Conservation (phyloP, 371 early-diverging fungal genomes). For the Mortierella sp. region DNA sequence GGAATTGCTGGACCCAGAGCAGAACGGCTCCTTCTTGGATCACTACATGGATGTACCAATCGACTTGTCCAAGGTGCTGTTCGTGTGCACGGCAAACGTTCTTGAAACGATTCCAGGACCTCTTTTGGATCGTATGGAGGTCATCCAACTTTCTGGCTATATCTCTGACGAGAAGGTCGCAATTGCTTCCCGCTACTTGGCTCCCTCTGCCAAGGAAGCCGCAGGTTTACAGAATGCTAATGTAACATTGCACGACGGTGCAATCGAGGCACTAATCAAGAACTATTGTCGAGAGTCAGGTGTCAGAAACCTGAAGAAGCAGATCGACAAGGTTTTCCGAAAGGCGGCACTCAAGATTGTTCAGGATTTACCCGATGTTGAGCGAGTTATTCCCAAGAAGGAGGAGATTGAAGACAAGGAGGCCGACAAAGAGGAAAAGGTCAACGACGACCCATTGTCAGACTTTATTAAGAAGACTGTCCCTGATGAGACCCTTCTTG, state of each 20-base stretch:
- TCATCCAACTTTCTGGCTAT: slow-evolving; percentile 95
- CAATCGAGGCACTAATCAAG: slow-evolving; percentile 87
- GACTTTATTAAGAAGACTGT: slow-evolving; percentile 32
- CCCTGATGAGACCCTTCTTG: slow-evolving; percentile 42
- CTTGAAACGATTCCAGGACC: slow-evolving; percentile 97
- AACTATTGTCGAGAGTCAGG: slow-evolving; percentile 97
- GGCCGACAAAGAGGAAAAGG: slow-evolving; percentile 18
- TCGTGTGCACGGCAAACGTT: slow-evolving; percentile 98
- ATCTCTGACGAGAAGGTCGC: slow-evolving; percentile 97
- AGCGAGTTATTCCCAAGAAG: slow-evolving; percentile 37
- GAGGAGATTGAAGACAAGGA: slow-evolving; percentile 25
- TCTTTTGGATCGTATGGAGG: slow-evolving; percentile 97
- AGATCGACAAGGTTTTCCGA: slow-evolving; percentile 96
- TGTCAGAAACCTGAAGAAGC: slow-evolving; percentile 97
- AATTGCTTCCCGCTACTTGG: slow-evolving; percentile 92
- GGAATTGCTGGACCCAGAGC: slow-evolving; percentile 97
- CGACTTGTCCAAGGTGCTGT: slow-evolving; percentile 95
- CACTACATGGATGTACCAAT: slow-evolving; percentile 99
- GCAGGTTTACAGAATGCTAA: slow-evolving; percentile 84
- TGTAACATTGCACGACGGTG: slow-evolving; percentile 78
- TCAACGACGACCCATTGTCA: slow-evolving; percentile 15
- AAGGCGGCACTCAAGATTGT: slow-evolving; percentile 96
- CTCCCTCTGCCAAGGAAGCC: slow-evolving; percentile 84
- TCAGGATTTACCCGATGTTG: slow-evolving; percentile 64
- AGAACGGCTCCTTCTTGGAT: slow-evolving; percentile 96